These are phyloP conservation scores for Adansonia digitata DNA, from an alignment of 345 rosid genomes.

Conservation along the genomic window DNA sequence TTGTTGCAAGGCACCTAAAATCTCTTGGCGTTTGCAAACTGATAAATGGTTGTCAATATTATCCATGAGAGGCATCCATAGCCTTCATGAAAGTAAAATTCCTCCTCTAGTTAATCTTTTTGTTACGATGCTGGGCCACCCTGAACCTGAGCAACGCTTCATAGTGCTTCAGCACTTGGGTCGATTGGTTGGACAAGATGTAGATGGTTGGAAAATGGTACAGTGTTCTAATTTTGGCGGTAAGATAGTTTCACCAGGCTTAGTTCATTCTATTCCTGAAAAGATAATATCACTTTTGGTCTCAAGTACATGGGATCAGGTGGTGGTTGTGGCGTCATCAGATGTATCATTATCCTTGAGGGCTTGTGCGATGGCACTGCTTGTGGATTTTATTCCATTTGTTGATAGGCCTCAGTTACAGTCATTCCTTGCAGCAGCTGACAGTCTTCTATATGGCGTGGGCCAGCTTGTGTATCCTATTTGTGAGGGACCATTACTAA, in stretches of 20 bases:
- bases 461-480: constrained; percentile 45
- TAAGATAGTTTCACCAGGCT: constrained; percentile 33
- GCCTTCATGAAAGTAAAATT: constrained; percentile 41
- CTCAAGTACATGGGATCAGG: constrained; percentile 68
- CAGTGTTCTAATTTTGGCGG: constrained; percentile 27
- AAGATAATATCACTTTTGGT: constrained; percentile 45
- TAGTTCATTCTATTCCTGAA: constrained; percentile 35
- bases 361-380: constrained; percentile 60
- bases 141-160: constrained; percentile 79
- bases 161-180: constrained; percentile 62
- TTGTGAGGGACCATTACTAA: constrained; percentile 57
- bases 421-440: constrained; percentile 60
- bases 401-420: constrained; percentile 50
- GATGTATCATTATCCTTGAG: constrained; percentile 49
- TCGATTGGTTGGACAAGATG: constrained; percentile 56
- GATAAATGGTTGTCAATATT: constrained; percentile 63
- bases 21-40: constrained; percentile 65
- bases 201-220: constrained; percentile 26
- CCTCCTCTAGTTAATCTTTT: constrained; percentile 54
- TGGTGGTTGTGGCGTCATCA: constrained; percentile 58
- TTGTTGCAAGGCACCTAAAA: constrained; percentile 58
- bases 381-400: constrained; percentile 57
- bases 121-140: constrained; percentile 49
- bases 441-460: constrained; percentile 50
- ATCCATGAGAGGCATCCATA: constrained; percentile 41